Base-by-base conservation (phyloP, 2,329 filamentous ascomycete genomes). In the Nothophoma quercina region DNA sequence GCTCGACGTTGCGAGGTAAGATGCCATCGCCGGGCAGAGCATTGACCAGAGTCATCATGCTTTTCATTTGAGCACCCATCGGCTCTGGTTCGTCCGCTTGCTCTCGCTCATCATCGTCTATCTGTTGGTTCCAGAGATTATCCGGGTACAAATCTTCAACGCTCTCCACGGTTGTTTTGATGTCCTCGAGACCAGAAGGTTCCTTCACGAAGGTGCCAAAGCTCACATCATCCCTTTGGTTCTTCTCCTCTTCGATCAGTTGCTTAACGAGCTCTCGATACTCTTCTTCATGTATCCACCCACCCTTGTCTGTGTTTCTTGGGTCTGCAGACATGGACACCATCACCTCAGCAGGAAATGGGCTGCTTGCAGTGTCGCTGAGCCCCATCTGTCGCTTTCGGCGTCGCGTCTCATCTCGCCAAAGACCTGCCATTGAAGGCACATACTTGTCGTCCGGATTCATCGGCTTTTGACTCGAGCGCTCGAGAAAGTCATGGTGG, bases 221-320 rank as follows among this genome's bases (percentile, higher is more conserved):
- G 0, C 77, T 80, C 10, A 83, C 57, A 8, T 78, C 69, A 5
- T 71, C 65, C 13, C 71, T 77, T 19, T 81, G 78, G 5, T 74
- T 74, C 54, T 78, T 82, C 69, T 97, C 92, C 19, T 88, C 80
- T 1, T 76, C 69, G 7, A 90, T 84, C 19, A 96, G 79, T 21
- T 83, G 77, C 23, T 78, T 74, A 2, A 96, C 78, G 62, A 89
- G 81, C 34, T 86, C 78, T 25, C 85, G 80, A 67, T 88, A 93
- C 67, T 96, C 93, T 38, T 91, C 87, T 70, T 98, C 93, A 62
- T 97, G 93, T 48, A 97, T 88, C 93, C 95, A 99, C 0, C 86
- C 88, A n/a, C 86, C 85, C n/a, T 85, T 81, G 30, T 87, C 83
- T 2, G 85, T 85, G 54, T 90, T 83, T 45, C 92, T 84, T 25